Evolutionary conservation across 805 yeast species (phyloP).

Genomic region (Candida tallmaniae): DNA sequence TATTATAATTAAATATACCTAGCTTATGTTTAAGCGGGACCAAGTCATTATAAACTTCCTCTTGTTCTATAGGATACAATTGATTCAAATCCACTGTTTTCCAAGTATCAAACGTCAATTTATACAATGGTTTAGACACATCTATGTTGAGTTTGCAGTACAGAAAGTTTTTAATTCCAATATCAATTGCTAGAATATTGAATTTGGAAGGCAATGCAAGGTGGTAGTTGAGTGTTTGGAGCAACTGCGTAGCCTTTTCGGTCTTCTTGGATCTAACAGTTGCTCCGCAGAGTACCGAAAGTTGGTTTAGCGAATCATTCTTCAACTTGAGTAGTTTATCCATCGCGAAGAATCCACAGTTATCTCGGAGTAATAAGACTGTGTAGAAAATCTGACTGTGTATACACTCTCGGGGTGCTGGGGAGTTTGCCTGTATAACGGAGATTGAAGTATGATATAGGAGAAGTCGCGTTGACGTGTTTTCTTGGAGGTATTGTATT

Average conservation of each 20-base stretch:
- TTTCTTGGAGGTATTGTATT: too few species aligned
- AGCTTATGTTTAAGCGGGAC: constrained; percentile 5
- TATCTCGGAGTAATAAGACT: too few species aligned
- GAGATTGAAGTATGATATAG: too few species aligned
- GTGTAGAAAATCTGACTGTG: too few species aligned
- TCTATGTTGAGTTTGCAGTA: constrained; percentile 22
- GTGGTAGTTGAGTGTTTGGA: constrained; percentile 7
- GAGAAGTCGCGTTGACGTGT: too few species aligned
- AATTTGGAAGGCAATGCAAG: constrained; percentile 8
- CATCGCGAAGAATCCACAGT: too few species aligned
- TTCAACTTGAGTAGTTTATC: neutral
- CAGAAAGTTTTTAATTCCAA: constrained; percentile 40
- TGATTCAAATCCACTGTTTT: constrained; percentile 12
- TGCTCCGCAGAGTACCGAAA: constrained; percentile 19
- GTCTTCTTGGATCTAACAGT: constrained; percentile 15
- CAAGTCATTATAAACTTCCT: constrained; percentile 4
- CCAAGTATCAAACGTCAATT: constrained; percentile 10
- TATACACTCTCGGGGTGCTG: too few species aligned
- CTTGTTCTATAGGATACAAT: constrained; percentile 5
- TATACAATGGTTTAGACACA: constrained; percentile 6
- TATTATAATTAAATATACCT: constrained; percentile 12
- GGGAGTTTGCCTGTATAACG: too few species aligned
- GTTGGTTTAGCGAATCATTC: constrained; percentile 9
- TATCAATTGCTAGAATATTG: constrained; percentile 28
- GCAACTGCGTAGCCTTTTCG: constrained; percentile 4